Conservation (phyloP, 179 eudicot genomes). For the Monotropa hypopitys region DNA sequence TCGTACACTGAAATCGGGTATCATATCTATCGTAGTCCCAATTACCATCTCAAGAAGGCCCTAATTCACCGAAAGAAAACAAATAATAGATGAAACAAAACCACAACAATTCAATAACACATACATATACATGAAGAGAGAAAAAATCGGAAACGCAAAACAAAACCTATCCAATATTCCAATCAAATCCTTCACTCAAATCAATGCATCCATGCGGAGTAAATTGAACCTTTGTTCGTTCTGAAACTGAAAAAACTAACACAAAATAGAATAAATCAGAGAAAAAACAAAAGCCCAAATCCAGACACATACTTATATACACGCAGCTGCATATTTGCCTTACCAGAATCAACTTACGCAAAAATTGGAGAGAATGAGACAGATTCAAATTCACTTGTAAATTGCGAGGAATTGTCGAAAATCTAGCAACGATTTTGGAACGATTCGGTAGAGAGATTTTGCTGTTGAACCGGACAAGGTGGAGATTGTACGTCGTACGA, state of each 20-base stretch:
- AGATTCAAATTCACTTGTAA: conserved; percentile 3
- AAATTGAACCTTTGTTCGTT: not conserved
- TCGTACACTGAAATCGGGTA: conserved; percentile 7
- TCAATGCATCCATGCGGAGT: not conserved
- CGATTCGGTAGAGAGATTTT: conserved; percentile 3
- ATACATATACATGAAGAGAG: not conserved
- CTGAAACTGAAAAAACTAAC: not conserved
- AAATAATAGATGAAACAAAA: not conserved
- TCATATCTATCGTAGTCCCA: conserved; percentile 11
- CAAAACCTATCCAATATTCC: not conserved
- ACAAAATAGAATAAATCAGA: not conserved
- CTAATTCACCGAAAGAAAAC: conserved; percentile 3
- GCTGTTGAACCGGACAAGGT: conserved; percentile 6
- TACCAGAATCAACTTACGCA: not conserved
- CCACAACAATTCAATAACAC: not conserved
- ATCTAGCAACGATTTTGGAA: conserved; percentile 13
- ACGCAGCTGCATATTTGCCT: no score
- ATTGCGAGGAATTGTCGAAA: conserved; percentile 8
- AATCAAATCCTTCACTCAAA: conserved; percentile 6
- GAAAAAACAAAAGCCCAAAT: not conserved
- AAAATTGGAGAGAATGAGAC: not conserved
- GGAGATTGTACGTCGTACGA: conserved; percentile 9
- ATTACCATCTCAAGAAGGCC: conserved; percentile 12
- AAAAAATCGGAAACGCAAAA: not conserved
- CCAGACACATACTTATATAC: not conserved